Evolutionary conservation across 2,329 filamentous ascomycete genomes (phyloP), one percentile per base, ranked within the genome.

Genomic region (Hypoxylon sp.): DNA sequence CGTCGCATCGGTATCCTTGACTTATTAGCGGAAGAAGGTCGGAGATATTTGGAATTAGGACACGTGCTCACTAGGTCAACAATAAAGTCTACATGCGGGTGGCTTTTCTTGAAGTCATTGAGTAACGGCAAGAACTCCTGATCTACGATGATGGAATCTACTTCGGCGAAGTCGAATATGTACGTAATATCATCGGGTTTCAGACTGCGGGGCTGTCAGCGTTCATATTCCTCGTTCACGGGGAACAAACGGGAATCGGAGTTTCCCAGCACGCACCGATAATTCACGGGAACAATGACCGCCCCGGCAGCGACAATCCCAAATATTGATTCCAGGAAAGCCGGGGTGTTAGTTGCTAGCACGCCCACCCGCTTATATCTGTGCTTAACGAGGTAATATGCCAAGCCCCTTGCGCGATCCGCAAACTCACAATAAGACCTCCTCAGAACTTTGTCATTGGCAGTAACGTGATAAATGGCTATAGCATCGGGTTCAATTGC

Each of bases 321-420:
- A 77, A 93, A 99, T 69, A 97, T 93, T 5, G 90, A 88, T 81
- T 98, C 95, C 29, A 99, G 84, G 75, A 98, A 98, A 0, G 94
- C 94, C 0, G 96, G 96, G 0, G 96, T 99, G 78, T 99, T 99
- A 2, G 96, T 93, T 8, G 90, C 91, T 10, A 99, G 84, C 52
- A 99, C 91, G 5, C 96, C 96, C 5, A 98, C 92, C 66, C 92
- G 87, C 75, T 89, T 91, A 76, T 89, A 90, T 3, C 87, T 86
- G 76, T 92, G 88, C 79, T 92, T 93, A 73, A 88, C 87, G 63
- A 99, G 79, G 78, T 92, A 98, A 81, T 97, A 98, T 13, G 94
- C 94, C 17, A 99, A 83, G 0, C 95, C 96, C 46, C 93, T 84
- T 2, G 94, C 93, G 47, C 96, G 92, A 76, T 97, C 93, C 14